Evolutionary conservation across 2,329 filamentous ascomycete genomes (phyloP), one percentile per base, ranked within the genome.

Genomic region (Arthrobotrys sphaeroides): DNA sequence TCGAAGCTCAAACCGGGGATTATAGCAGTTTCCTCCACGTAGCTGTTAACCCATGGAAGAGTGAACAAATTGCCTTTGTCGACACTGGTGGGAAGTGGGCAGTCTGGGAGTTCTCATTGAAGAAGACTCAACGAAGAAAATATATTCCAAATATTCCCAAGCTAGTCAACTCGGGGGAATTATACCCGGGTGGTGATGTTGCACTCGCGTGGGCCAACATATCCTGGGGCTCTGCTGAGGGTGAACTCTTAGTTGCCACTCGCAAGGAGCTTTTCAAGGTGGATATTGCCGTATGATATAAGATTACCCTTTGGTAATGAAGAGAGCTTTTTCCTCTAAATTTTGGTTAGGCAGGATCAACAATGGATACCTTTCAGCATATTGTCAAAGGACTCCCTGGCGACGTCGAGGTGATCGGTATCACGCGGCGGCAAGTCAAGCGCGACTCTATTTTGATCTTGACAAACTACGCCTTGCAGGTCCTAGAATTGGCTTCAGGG

Each of bases 121-220:
- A 64, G 28, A 47, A 62, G 3, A 65, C 64, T 0, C 57, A 69
- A 16, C 59, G 57, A 4, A 64, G 22, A 1, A 49, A 47, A 38
- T 57, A 49, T 28, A 47, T 57, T 12, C 47, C 18, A 0, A 9
- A 40, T 7, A 4, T 18, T 7, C 64, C 72, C 5, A 57, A 49
- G n/a, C 55, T 12, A 9, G 33, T 64, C 5, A 24, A 26, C 36
- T 40, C 64, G 6, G 70, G 62, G 3, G 7, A 42, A 16, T 22
- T 68, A 22, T 42, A 53, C 24, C 18, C 7, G 13, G 28, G 20
- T 2, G 47, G 53, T 38, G 40, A 45, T 13, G 20, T 13, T 24
- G 18, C n/a, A 10, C 20, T 62, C 28, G 38, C 36, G 13, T 75
- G 72, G 72, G 64, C 59, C 3, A 75, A 75, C 60, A 36, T 65